Conservation (phyloP, 75 land plant genomes). For the Chamaecyparis obtusa region DNA sequence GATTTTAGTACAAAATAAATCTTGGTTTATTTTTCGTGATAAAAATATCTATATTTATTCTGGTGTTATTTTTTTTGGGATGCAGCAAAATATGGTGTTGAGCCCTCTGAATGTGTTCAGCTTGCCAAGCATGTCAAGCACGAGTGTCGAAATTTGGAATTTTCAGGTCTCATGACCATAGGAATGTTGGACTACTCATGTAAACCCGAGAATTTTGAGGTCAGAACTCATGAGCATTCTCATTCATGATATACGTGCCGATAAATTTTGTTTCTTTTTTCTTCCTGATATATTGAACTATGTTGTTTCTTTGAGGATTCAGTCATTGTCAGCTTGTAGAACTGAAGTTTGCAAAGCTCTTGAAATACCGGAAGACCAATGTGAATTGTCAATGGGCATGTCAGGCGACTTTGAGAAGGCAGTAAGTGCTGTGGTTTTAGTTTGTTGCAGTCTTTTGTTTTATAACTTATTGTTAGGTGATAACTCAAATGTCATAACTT, state of each 20-base stretch:
- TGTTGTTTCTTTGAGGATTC: constrained; percentile 18
- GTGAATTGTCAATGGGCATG: constrained; percentile 99
- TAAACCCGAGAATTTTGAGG: constrained; percentile 86
- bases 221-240: neutral
- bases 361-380: constrained; percentile 66
- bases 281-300: neutral
- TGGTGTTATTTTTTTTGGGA: constrained; percentile 1
- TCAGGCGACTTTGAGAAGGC: constrained; percentile 96
- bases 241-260: neutral
- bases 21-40: neutral
- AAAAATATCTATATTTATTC: neutral
- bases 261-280: neutral
- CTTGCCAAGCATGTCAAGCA: constrained; percentile 76
- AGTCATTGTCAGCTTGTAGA: constrained; percentile 82
- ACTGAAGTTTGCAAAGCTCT: constrained; percentile 78
- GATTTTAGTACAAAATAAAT: neutral
- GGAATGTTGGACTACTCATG: constrained; percentile 92
- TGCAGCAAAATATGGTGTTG: constrained; percentile 92
- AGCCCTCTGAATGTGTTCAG: constrained; percentile 75
- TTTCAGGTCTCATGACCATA: constrained; percentile 94
- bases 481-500: constrained; percentile 6
- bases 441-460: neutral
- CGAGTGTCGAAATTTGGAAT: constrained; percentile 71
- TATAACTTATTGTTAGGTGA: neutral
- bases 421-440: constrained; percentile 38